Base-by-base conservation (phyloP, 148 eudicot species). In the Diospyros lotus region DNA sequence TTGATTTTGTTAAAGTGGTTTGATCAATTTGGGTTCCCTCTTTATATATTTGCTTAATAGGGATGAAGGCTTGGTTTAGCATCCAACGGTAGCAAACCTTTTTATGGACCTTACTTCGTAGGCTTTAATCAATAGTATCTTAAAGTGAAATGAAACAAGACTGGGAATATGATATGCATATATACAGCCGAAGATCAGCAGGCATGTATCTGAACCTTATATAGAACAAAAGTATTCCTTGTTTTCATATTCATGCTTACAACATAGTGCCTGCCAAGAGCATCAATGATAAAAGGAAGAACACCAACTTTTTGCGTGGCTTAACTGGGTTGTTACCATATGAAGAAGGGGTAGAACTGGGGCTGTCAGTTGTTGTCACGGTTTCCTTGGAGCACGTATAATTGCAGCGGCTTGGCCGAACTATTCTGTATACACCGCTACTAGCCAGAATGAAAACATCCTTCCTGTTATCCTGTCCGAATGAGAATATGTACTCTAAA, bases 381-480 rank as follows among this genome's bases (percentile, higher is more conserved):
- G 53, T 79, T 84, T 92, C 97, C 85, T 89, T 92, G 1, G 98
- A 83, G 80, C 98, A 95, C 59, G 87, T 80, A 38, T 84, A 95
- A 79, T 83, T 86, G 83, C 98, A 95, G 10, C 96, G 91, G 71
- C 93, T 95, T 39, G 97, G 97, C 18, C 93, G 96, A 64, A 92
- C 96, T 2, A 89, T 82, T 83, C 97, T 79, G 75, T 89, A 92
- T 17, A 95, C 97, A 1, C 98, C 97, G 9, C 72, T 86, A 73
- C 89, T 87, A 58, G 98, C 78, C 45, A 95, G 77, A 15, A 92
- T 84, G 78, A 76, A 90, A 41, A 87, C 73, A 48, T 95, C 98
- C 51, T 89, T 90, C 59, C 79, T 86, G 80, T 95, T 95, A 74
- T 95, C 98, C 73, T 95, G 81, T 1, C 87, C 96, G 42, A 92